These are phyloP conservation scores for Neospermospora avenae DNA, from an alignment of 2,329 filamentous ascomycete species.

Conservation along the genomic window DNA sequence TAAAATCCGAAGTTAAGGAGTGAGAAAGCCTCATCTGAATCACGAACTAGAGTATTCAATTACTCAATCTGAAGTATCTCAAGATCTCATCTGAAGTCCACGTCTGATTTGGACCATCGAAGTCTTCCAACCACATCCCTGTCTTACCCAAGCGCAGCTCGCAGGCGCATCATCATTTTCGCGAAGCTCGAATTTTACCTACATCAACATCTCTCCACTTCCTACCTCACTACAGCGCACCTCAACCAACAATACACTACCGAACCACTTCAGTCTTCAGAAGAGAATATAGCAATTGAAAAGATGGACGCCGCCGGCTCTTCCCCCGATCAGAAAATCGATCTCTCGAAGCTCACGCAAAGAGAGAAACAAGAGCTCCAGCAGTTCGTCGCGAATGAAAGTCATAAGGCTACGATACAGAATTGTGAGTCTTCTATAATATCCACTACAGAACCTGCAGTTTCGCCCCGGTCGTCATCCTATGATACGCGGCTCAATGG, in stretches of 20 bases:
- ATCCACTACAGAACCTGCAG: neutral
- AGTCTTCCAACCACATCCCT: neutral
- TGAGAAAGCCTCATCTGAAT: too few species aligned
- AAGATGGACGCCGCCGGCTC: slow-evolving; percentile 30
- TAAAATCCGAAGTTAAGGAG: too few species aligned
- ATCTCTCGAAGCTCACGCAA: slow-evolving; percentile 72
- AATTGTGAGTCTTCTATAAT: slow-evolving; percentile 40
- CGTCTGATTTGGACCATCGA: too few species aligned
- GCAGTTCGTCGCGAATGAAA: slow-evolving; percentile 79
- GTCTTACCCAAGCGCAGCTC: neutral
- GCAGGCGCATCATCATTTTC: neutral
- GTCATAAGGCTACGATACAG: slow-evolving; percentile 71
- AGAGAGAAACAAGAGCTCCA: slow-evolving; percentile 85
- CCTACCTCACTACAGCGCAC: neutral
- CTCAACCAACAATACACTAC: neutral
- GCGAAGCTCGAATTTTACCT: neutral
- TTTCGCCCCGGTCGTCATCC: neutral
- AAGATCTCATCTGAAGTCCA: too few species aligned
- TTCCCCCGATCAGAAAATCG: slow-evolving; percentile 41
- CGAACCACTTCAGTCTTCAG: neutral
- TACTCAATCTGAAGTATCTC: too few species aligned
- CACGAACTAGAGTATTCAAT: too few species aligned
- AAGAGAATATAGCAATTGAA: neutral
- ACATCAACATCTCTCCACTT: neutral
- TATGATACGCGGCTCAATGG: neutral